phyloP scores from a whole-genome alignment of 2,329 filamentous ascomycete genomes.

The Pestalotiopsis fici region DNA sequence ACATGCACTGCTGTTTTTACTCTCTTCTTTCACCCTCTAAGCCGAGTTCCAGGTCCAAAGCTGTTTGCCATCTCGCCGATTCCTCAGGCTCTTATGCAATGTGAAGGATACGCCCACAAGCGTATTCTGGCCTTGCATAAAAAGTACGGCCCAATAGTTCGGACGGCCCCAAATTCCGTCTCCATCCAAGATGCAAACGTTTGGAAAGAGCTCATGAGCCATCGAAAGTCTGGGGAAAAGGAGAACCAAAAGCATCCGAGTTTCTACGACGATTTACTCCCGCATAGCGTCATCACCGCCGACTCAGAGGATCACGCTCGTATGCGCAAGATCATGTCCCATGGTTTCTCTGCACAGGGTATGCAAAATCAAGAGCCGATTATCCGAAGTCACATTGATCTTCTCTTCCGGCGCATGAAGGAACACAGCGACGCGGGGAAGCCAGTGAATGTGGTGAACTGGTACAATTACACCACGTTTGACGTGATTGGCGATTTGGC shows the following conservation, averaged over 20 bases:
- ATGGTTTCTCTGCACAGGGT: constrained; percentile 19
- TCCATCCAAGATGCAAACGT: not conserved
- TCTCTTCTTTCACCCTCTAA: not conserved
- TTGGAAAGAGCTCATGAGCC: not conserved
- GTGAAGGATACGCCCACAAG: not conserved
- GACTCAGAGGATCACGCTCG: not conserved
- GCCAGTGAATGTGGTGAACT: constrained; percentile 13
- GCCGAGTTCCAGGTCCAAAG: not conserved
- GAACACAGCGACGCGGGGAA: not conserved
- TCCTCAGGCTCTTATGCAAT: not conserved
- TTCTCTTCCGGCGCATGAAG: constrained; percentile 14
- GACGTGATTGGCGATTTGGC: constrained; percentile 21
- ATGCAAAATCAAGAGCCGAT: constrained; percentile 20
- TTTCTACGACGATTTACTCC: no score
- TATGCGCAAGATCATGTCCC: constrained; percentile 12
- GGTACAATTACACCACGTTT: constrained; percentile 21
- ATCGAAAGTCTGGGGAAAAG: not conserved
- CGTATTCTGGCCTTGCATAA: not conserved
- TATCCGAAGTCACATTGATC: constrained; percentile 19
- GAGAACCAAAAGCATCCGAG: not conserved
- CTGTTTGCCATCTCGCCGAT: not conserved
- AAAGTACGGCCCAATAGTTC: not conserved
- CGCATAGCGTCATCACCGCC: not conserved
- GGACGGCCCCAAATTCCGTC: not conserved
- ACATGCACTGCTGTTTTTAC: not conserved